Percentiles rank a stretch among this genome's conserved stretches.
Conservation (phyloP, 192 early-diverging fungal genomes). For the Backusella psychrophila region DNA sequence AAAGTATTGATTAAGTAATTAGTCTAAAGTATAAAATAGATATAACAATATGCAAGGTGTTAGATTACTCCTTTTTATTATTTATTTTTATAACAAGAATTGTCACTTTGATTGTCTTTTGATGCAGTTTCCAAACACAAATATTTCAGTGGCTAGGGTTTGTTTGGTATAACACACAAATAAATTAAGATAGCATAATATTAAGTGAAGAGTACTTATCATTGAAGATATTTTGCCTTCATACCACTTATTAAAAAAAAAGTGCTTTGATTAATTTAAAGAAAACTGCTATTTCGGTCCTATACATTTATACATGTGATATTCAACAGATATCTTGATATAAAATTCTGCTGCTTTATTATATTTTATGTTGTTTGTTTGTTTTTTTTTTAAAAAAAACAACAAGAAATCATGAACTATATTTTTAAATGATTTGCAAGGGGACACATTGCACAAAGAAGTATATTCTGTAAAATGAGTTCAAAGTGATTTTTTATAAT, state of each 20-base stretch:
- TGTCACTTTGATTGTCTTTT: no score
- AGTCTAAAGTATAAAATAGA: not conserved
- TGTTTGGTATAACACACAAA: not conserved
- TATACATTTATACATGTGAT: not conserved
- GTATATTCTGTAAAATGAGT: not conserved
- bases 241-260: not conserved
- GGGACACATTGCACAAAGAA: not conserved
- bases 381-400: not conserved
- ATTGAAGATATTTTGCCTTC: not conserved
- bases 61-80: not conserved
- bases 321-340: not conserved
- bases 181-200: not conserved
- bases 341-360: not conserved
- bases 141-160: not conserved
- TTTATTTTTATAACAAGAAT: not conserved
- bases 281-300: not conserved
- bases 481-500: not conserved
- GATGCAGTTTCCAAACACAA: not conserved
- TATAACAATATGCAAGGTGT: not conserved
- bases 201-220: not conserved
- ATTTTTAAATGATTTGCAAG: not conserved
- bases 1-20: not conserved
- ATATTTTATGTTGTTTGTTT: not conserved
- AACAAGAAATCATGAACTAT: not conserved
- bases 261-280: not conserved